phyloP scores from a whole-genome alignment of 2,329 filamentous ascomycete genomes.

The Arthroderma uncinatum region DNA sequence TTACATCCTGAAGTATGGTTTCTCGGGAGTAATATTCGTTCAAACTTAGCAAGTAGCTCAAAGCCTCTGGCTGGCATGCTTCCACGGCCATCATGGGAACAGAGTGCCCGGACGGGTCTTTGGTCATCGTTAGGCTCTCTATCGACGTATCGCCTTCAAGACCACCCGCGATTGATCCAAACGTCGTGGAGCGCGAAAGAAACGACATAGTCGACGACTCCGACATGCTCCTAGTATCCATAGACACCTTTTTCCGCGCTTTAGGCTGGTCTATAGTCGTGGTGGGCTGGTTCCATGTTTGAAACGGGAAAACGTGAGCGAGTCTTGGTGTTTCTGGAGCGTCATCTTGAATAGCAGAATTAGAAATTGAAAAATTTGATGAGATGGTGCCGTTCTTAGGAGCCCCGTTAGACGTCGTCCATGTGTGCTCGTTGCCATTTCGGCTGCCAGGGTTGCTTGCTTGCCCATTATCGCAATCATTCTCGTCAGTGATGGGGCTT shows the following conservation, averaged over 20 bases:
- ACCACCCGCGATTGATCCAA: constrained; percentile 60
- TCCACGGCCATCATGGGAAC: constrained; percentile 79
- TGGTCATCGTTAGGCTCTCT: constrained; percentile 47
- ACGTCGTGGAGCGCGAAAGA: constrained; percentile 65
- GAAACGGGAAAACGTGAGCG: constrained; percentile 85
- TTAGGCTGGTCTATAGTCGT: constrained; percentile 32
- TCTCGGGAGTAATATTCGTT: constrained; percentile 62
- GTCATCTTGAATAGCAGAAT: constrained; percentile 14
- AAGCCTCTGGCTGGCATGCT: constrained; percentile 55
- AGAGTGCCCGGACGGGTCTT: constrained; percentile 63
- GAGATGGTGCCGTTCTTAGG: constrained; percentile 6
- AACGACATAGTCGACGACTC: constrained; percentile 76
- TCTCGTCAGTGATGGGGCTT: constrained; percentile 20
- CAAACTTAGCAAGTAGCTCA: constrained; percentile 69
- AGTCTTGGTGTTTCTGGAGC: constrained; percentile 36
- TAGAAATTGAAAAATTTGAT: constrained; percentile 15
- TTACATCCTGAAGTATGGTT: constrained; percentile 67
- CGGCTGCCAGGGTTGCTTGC: constrained; percentile 15
- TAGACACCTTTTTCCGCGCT: constrained; percentile 66
- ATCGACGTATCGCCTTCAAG: constrained; percentile 81
- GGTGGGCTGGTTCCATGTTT: constrained; percentile 43
- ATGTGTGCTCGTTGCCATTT: neutral
- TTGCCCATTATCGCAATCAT: constrained; percentile 18
- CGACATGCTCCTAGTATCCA: constrained; percentile 83
- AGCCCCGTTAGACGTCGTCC: neutral